A percentile compares a stretch with the other conserved stretches of the same genome.
Evolutionary conservation across 2,329 filamentous ascomycete genomes (phyloP).

Genomic region (Fusarium penzigii): DNA sequence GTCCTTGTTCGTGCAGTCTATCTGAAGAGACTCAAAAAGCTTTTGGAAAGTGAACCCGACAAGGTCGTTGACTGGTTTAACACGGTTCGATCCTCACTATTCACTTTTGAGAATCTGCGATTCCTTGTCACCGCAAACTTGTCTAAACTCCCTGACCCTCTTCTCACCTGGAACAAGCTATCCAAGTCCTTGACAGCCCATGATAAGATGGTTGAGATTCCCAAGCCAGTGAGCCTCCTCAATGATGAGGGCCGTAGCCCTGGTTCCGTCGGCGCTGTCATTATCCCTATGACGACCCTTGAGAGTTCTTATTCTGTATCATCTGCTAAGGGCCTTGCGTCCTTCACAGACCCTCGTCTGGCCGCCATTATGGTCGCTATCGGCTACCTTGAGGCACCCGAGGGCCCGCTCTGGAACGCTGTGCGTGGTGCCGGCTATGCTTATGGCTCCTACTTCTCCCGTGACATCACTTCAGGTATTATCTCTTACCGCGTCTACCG

Average conservation of each 20-base stretch:
- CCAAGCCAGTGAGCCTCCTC: conserved; percentile 69
- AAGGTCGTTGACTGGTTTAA: conserved; percentile 77
- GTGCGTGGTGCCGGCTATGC: conserved; percentile 92
- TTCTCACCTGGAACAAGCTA: conserved; percentile 71
- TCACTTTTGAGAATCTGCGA: conserved; percentile 83
- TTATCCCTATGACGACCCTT: conserved; percentile 88
- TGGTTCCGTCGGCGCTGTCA: conserved; percentile 71
- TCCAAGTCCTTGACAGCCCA: conserved; percentile 42
- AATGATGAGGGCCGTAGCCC: conserved; percentile 73
- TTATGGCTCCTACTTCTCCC: conserved; percentile 80
- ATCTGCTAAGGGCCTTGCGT: conserved; percentile 71
- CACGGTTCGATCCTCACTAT: conserved; percentile 71
- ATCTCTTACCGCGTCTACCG: conserved; percentile 87
- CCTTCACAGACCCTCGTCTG: conserved; percentile 74
- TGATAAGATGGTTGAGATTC: conserved; percentile 65
- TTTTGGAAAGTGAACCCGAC: conserved; percentile 75
- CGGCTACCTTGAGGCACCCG: conserved; percentile 88
- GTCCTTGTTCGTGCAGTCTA: conserved; percentile 87
- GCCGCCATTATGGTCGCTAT: conserved; percentile 86
- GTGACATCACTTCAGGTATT: conserved; percentile 76
- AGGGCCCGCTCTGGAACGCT: conserved; percentile 91
- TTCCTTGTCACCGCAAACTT: conserved; percentile 83
- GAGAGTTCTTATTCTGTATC: conserved; percentile 89
- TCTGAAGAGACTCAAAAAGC: conserved; percentile 79
- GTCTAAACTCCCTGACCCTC: conserved; percentile 69